Conservation (phyloP, 352 stramenopile species). For the Phytophthora rubi region DNA sequence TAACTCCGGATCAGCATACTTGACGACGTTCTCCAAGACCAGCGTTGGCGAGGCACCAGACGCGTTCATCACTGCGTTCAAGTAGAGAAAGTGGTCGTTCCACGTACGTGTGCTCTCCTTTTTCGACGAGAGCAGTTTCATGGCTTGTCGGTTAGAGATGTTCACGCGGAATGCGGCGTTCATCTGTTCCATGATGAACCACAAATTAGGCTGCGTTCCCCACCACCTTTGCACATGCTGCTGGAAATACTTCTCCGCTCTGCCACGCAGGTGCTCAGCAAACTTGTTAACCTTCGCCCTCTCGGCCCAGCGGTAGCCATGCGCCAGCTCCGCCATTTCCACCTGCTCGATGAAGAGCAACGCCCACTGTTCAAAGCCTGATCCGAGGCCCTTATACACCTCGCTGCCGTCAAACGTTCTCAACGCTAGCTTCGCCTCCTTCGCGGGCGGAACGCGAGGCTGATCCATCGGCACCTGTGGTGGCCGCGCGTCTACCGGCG, state of each 20-base stretch:
- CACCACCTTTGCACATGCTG: slow-evolving; percentile 11
- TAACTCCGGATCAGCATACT: slow-evolving; percentile 13
- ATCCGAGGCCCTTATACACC: too few relatives aligned
- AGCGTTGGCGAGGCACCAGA: neutral
- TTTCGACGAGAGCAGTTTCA: slow-evolving; percentile 1
- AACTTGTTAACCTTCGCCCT: slow-evolving; percentile 13
- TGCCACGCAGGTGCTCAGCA: neutral
- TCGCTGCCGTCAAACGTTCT: slow-evolving; percentile 1
- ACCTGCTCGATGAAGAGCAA: slow-evolving; percentile 10
- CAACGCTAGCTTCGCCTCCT: neutral
- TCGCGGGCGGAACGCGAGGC: neutral
- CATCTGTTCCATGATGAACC: slow-evolving; percentile 12
- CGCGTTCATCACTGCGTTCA: slow-evolving; percentile 7
- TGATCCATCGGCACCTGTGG: neutral
- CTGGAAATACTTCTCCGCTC: slow-evolving; percentile 8
- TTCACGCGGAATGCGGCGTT: slow-evolving; percentile 3
- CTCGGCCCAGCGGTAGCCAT: slow-evolving; percentile 4
- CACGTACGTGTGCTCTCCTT: slow-evolving; percentile 3
- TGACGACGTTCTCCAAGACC: slow-evolving; percentile 19
- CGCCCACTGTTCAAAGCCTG: too few relatives aligned
- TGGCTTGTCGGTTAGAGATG: slow-evolving; percentile 5
- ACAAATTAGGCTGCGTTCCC: slow-evolving; percentile 1
- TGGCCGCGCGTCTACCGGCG: neutral
- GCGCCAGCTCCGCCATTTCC: slow-evolving; percentile 5
- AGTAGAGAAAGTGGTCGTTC: neutral